Base-by-base conservation (phyloP, 2,329 filamentous ascomycete genomes). In the Ceratocystis harringtonii region DNA sequence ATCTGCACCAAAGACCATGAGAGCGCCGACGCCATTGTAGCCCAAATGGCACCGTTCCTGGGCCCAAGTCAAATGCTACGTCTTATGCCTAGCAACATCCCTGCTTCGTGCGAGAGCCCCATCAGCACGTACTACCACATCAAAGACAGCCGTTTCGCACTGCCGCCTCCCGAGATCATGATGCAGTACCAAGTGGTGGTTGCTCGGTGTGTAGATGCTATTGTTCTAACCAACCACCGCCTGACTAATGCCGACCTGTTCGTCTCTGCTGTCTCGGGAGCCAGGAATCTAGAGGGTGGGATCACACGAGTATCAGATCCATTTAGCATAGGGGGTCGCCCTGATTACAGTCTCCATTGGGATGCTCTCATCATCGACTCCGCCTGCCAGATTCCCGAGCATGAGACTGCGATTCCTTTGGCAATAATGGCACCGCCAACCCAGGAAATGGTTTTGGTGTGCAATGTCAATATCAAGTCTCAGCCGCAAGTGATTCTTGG, bases 401-500 rank as follows among this genome's bases (percentile, higher is more conserved):
- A 48, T n/a, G 61, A 62, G 43, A 32, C 28, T 15, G 25, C 41
- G 19, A 62, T 62, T 8, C 61, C 61, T 8, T 19, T 62, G 7
- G 43, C 61, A 48, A 10, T 50, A 12, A 25, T 62, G 12, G 17
- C 45, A 19, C 61, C 61, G 12, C 61, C 61, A 58, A 4, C 25
- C 12, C 30, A 32, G 7, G 30, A 58, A 58, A 58, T 32, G n/a
- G 43, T 62, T 12, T 15, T 30, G 22, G 41, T 28, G 10, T 32
- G 19, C 28, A 8, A 17, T 22, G 12, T 48, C 12, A 17, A 32
- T 3, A 50, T 45, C 17, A 5, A 19, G 17, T n/a, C 25, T 19
- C n/a, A 19, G 36, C 61, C 61, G 5, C 61, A 62, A 30, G 61
- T 62, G 12, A 48, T 62, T 50, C 61, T 62, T 19, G 43, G 43